Base-by-base conservation (phyloP, 768 basidiomycete species). In the Pulveroboletus sp. region DNA sequence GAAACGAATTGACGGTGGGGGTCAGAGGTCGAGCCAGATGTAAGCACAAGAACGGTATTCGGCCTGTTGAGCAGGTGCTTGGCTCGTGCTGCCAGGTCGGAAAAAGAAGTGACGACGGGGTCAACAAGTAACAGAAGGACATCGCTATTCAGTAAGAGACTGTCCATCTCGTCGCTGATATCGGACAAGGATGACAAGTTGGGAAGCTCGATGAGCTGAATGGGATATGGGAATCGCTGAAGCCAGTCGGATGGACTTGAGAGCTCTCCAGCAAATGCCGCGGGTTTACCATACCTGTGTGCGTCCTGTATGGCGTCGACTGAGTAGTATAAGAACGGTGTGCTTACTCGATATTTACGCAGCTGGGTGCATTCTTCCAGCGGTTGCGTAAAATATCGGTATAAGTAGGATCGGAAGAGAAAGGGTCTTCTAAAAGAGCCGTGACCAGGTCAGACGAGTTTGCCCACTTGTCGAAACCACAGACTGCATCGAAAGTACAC, bases 381-480 rank as follows among this genome's bases (percentile, higher is more conserved):
- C 87, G 73, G 34, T 70, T 59, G 44, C 71, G 73, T 20, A 87
- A 58, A 8, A 60, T 58, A 27, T 70, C 65, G 42, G 70, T 74
- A 49, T 76, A 72, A 5, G 64, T 58, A 21, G 70, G 50, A 52
- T 80, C 76, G n/a, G 80, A 78, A 3, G 74, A 71, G 54, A 91
- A 77, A 13, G 87, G 87, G 45, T 90, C 82, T 37, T 84, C 78
- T 14, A 91, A 70, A 31, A 91, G 72, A 7, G 87, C 85, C 5
- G 81, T 81, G 17, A 90, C 78, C 5, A 91, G 66, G 25, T 84
- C 80, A 32, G 69, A 69, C 7, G 80, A 72, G 32, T 72, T 73
- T 17, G 84, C 75, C 63, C 71, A 75, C 57, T 78, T 65, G 62
- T 84, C 80, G 43, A 77, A 57, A 12, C 80, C 77, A 58, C 74